phyloP scores from a whole-genome alignment of 371 early-diverging fungal genomes.

The Saksenaea vasiformis region DNA sequence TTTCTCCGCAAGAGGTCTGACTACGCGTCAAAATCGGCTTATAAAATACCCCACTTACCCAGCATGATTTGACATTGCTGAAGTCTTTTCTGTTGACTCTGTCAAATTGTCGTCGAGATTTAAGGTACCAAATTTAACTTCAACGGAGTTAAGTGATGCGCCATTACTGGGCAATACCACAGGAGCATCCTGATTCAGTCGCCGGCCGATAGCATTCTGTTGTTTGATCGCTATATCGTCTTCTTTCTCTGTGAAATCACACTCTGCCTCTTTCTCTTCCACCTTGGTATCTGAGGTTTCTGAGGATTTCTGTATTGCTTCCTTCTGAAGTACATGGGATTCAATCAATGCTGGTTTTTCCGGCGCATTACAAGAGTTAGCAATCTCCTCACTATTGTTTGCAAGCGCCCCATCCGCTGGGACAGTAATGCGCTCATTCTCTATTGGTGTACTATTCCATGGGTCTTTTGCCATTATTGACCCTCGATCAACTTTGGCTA shows the following conservation, averaged over 20 bases:
- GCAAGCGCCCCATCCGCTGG: constrained; percentile 1
- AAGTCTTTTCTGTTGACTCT: constrained; percentile 15
- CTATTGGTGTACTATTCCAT: neutral
- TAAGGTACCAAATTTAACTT: constrained; percentile 82
- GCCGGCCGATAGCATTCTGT: constrained; percentile 32
- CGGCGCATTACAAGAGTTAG: constrained; percentile 3
- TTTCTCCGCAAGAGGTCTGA: constrained; percentile 1
- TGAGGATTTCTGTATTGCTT: neutral
- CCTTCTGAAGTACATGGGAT: neutral
- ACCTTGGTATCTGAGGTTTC: neutral
- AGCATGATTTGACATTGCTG: neutral
- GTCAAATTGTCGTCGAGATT: constrained; percentile 47
- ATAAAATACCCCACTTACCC: neutral
- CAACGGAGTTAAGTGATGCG: constrained; percentile 63
- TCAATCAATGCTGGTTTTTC: neutral
- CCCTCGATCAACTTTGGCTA: neutral
- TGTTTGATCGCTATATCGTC: constrained; percentile 1
- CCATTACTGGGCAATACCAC: constrained; percentile 82
- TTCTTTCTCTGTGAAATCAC: constrained; percentile 2
- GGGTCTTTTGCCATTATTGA: neutral
- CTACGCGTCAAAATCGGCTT: neutral
- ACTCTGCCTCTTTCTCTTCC: neutral
- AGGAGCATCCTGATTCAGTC: constrained; percentile 81
- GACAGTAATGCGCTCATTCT: neutral
- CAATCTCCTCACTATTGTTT: constrained; percentile 22